Base-by-base conservation (phyloP, 768 basidiomycete species). In the Agaricus sinodeliciosus region DNA sequence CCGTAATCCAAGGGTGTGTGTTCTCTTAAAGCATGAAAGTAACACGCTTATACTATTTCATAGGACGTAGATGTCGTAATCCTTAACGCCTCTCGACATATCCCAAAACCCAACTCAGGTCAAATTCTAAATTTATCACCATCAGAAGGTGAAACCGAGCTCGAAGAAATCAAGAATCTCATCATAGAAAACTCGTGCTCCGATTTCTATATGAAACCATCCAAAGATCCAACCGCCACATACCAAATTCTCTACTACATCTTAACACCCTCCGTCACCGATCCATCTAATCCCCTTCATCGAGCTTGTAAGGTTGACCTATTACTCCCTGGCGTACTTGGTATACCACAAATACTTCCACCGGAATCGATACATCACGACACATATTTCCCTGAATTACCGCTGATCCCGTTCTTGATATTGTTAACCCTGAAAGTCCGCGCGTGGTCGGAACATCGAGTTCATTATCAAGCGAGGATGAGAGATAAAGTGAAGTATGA, bases 41-140 rank as follows among this genome's bases (percentile, higher is more conserved):
- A 1, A 44, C 60, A 26, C 41, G 28, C 61, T 9, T 47, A 57
- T 15, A 15, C 16, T 9, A 9, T 1, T 26, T 39, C 54, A 43
- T 52, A 78, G 77, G 78, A 79, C 55, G 63, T 77, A 9, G 77
- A 79, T 53, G 62, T 79, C 2, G 65, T 77, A 22, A 71, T 78
- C 11, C 58, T 76, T 37, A 69, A 34, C 41, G 18, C 72, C 11
- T 31, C 31, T 31, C 31, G 31, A 31, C 7, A 11, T 11, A 11
- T 4, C 6, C 31, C 31, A 31, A 31, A 8, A 7, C 31, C 31
- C 31, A 8, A 31, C 7, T 8, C 31, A 8, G 11, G 31, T 31
- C 8, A 31, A 31, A 9, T 28, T 9, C 43, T 28, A 26, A 4
- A 15, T 3, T 25, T 22, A 27, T 27, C 43, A 13, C 43, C 43